phyloP scores from a whole-genome alignment of 2,329 filamentous ascomycete genomes.

The Alternaria brassicae region DNA sequence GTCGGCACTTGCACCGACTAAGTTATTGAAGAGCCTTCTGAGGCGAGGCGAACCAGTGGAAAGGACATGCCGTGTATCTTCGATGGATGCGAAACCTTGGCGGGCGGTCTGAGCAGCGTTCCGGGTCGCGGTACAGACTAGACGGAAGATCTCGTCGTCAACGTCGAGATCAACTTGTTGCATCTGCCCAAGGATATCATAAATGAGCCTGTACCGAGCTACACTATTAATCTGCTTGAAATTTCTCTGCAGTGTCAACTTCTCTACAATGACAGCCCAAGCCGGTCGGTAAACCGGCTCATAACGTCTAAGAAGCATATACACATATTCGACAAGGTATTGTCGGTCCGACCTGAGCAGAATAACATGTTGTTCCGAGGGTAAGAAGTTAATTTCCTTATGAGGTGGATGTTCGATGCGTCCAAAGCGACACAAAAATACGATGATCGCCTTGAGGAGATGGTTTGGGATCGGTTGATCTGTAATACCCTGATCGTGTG shows the following conservation, averaged over 20 bases:
- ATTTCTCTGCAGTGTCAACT: constrained; percentile 23
- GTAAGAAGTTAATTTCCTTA: constrained; percentile 9
- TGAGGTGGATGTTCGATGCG: constrained; percentile 20
- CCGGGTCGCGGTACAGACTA: constrained; percentile 43
- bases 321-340: constrained; percentile 43
- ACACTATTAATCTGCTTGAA: constrained; percentile 6
- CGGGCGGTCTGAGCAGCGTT: constrained; percentile 37
- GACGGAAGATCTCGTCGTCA: constrained; percentile 41
- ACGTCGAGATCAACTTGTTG: constrained; percentile 41
- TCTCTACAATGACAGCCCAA: constrained; percentile 41
- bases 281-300: constrained; percentile 35
- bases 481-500: constrained; percentile 14
- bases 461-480: constrained; percentile 29
- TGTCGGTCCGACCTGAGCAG: constrained; percentile 27
- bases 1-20: constrained; percentile 32
- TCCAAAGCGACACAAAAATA: constrained; percentile 43
- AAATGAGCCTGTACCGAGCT: constrained; percentile 34
- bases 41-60: constrained; percentile 28
- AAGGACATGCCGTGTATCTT: constrained; percentile 24
- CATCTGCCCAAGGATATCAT: constrained; percentile 36
- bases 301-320: constrained; percentile 34
- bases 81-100: constrained; percentile 10
- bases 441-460: constrained; percentile 40
- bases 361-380: constrained; percentile 25
- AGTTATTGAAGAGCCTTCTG: constrained; percentile 35